Percentiles rank a stretch among this genome's conserved stretches.
phyloP scores from a whole-genome alignment of 768 basidiomycete genomes.

The Serpula lacrymans region DNA sequence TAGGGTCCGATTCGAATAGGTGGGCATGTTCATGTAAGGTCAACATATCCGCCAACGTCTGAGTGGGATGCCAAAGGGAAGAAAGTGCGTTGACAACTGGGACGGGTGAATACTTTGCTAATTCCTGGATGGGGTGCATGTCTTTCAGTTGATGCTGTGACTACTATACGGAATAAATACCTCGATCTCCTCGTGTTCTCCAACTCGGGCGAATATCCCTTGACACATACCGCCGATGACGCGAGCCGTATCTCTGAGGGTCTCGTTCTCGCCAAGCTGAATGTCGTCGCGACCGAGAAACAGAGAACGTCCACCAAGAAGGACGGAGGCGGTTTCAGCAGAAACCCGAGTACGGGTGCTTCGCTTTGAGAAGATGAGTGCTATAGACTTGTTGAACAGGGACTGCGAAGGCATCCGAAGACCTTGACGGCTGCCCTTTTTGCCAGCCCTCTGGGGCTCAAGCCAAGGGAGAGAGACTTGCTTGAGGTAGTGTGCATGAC shows the following conservation, averaged over 20 bases:
- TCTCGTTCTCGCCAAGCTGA: slow-evolving; percentile 95
- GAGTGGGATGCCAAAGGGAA: slow-evolving; percentile 94
- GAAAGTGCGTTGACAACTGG: slow-evolving; percentile 97
- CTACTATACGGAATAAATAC: slow-evolving; percentile 39
- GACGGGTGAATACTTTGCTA: slow-evolving; percentile 86
- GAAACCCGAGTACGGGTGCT: slow-evolving; percentile 89
- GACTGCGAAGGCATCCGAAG: slow-evolving; percentile 69
- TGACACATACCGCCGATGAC: slow-evolving; percentile 95
- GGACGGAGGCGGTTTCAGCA: slow-evolving; percentile 73
- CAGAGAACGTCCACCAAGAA: slow-evolving; percentile 86
- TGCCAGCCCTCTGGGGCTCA: slow-evolving; percentile 37
- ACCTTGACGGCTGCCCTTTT: slow-evolving; percentile 26
- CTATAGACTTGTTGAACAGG: slow-evolving; percentile 79
- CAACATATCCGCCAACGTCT: slow-evolving; percentile 89
- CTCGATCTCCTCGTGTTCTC: slow-evolving; percentile 90
- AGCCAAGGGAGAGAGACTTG: slow-evolving; percentile 65
- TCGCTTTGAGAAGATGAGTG: slow-evolving; percentile 89
- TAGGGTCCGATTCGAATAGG: slow-evolving; percentile 40
- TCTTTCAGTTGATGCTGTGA: not conserved
- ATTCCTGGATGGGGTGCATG: slow-evolving; percentile 52
- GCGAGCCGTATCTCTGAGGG: slow-evolving; percentile 73
- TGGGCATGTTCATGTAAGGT: slow-evolving; percentile 78
- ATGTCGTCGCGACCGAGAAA: slow-evolving; percentile 91
- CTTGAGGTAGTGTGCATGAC: slow-evolving; percentile 65
- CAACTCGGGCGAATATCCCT: slow-evolving; percentile 96